Conservation (phyloP, 2,329 filamentous ascomycete genomes). For the Colletotrichum sp. region DNA sequence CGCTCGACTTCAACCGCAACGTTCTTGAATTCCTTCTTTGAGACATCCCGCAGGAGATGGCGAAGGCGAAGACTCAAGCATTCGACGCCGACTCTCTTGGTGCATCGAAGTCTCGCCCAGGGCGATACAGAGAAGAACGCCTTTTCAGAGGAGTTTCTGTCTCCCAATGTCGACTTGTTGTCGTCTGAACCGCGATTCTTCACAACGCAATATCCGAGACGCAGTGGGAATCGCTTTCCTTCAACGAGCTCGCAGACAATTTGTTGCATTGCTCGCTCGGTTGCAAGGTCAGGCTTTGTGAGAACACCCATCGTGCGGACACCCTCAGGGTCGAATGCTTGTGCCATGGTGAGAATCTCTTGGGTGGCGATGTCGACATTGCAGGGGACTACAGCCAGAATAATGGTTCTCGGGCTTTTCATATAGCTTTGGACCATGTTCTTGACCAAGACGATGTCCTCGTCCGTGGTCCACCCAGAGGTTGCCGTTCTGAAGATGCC, state of each 20-base stretch:
- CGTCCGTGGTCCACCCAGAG: constrained; percentile 45
- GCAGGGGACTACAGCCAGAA: constrained; percentile 49
- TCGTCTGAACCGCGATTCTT: constrained; percentile 47
- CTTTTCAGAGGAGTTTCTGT: constrained; percentile 37
- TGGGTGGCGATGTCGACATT: constrained; percentile 47
- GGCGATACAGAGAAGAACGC: constrained; percentile 40
- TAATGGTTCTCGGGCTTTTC: constrained; percentile 50
- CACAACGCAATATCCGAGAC: constrained; percentile 54
- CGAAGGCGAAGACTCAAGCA: not conserved
- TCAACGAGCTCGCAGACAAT: constrained; percentile 45
- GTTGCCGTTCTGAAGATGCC: constrained; percentile 50
- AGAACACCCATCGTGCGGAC: constrained; percentile 52
- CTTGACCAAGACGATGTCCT: constrained; percentile 49
- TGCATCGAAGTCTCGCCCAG: constrained; percentile 35
- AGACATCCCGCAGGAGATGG: constrained; percentile 31
- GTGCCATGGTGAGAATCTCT: constrained; percentile 41
- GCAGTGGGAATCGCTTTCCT: constrained; percentile 44
- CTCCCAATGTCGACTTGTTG: constrained; percentile 28
- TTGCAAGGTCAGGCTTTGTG: constrained; percentile 65
- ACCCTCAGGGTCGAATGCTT: constrained; percentile 42
- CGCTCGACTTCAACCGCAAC: not conserved
- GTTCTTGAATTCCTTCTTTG: constrained; percentile 30
- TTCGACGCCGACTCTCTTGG: not conserved
- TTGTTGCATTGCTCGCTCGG: constrained; percentile 41
- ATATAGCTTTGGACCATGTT: constrained; percentile 55